These are phyloP conservation scores for Phanerodontia chrysosporium DNA, from an alignment of 768 basidiomycete genomes.

Conservation along the genomic window DNA sequence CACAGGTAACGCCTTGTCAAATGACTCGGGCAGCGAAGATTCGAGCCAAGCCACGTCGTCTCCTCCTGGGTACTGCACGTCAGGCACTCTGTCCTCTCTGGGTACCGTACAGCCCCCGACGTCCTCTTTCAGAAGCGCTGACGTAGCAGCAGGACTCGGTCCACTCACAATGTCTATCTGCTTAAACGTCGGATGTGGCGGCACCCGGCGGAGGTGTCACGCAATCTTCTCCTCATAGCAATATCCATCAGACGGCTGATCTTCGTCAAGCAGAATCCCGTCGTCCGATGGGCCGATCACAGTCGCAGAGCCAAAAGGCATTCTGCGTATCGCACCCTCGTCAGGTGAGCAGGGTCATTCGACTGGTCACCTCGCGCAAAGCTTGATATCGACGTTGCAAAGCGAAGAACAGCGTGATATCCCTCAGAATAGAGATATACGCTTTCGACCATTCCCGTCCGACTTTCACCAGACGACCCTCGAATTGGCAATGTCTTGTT, in stretches of 20 bases:
- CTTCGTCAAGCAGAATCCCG: neutral
- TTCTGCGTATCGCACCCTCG: neutral
- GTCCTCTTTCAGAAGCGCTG: neutral
- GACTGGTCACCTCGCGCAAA: neutral
- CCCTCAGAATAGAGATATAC: neutral
- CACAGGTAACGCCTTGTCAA: neutral
- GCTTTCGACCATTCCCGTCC: neutral
- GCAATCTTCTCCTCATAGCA: neutral
- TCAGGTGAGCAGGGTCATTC: neutral
- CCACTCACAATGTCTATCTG: neutral
- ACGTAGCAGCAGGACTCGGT: neutral
- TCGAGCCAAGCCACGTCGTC: neutral
- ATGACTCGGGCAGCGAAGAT: neutral
- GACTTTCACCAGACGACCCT: neutral
- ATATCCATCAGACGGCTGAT: neutral
- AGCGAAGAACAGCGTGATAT: neutral
- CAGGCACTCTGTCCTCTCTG: neutral
- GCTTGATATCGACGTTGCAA: neutral
- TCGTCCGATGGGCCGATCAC: neutral
- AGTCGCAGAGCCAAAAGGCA: neutral
- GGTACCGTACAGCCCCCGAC: neutral
- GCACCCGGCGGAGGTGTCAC: neutral
- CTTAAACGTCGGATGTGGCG: slow-evolving; percentile 1
- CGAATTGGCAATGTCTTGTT: neutral
- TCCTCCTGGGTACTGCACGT: neutral